Evolutionary conservation across 768 basidiomycete species (phyloP).

Genomic region (Lentinula sp.): DNA sequence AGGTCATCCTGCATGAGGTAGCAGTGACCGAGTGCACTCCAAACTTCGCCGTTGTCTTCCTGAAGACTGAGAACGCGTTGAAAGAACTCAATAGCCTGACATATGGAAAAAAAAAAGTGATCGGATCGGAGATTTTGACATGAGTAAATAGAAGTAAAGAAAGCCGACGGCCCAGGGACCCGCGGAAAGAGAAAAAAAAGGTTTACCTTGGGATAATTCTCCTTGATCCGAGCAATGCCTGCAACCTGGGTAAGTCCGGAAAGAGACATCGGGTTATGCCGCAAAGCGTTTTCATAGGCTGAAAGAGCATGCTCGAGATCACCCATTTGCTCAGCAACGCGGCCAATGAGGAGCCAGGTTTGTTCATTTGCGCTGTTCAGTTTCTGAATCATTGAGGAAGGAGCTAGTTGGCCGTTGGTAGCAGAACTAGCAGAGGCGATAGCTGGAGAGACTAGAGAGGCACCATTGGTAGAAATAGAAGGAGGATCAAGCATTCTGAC

Average conservation of each 20-base stretch:
- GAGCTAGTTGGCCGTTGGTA: conserved; percentile 21
- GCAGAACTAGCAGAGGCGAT: conserved; percentile 1
- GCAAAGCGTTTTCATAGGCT: conserved; percentile 92
- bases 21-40: conserved; percentile 96
- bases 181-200: conserved; percentile 20
- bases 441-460: conserved; percentile 8
- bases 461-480: conserved; percentile 23
- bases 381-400: conserved; percentile 57
- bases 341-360: conserved; percentile 95
- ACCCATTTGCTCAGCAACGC: conserved; percentile 92
- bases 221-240: conserved; percentile 93
- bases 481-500: conserved; percentile 59
- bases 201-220: conserved; percentile 93
- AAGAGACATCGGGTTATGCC: conserved; percentile 90
- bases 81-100: conserved; percentile 93
- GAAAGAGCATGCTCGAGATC: conserved; percentile 89
- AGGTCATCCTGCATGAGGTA: conserved; percentile 99
- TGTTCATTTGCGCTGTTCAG: conserved; percentile 86
- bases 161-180: conserved; percentile 14
- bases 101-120: conserved; percentile 20
- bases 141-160: conserved; percentile 23
- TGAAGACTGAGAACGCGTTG: conserved; percentile 86
- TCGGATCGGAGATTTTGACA: conserved; percentile 18
- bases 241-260: conserved; percentile 91
- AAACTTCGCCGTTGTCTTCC: conserved; percentile 97